Evolutionary conservation across 495 filamentous ascomycete genomes (phyloP).

Genomic region (Jackrogersella multiformis): DNA sequence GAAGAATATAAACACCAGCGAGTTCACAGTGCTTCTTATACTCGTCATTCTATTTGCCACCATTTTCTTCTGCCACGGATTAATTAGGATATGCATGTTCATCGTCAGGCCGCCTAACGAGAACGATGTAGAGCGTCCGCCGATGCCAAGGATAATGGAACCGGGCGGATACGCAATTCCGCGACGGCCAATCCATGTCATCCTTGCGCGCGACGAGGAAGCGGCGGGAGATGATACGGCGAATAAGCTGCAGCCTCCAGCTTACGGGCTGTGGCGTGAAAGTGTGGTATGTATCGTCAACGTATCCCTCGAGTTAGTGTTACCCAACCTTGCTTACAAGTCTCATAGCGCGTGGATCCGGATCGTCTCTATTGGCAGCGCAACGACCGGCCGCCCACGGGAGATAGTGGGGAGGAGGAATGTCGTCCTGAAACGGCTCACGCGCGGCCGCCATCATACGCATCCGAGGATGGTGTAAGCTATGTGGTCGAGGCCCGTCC

Average conservation of each 20-base stretch:
- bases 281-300: conserved; percentile 73
- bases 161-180: conserved; percentile 69
- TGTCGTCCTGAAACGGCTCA: conserved; percentile 32
- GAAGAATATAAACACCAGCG: conserved; percentile 62
- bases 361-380: conserved; percentile 82
- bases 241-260: conserved; percentile 75
- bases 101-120: conserved; percentile 53
- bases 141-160: conserved; percentile 54
- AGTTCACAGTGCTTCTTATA: conserved; percentile 79
- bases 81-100: conserved; percentile 76
- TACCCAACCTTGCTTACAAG: conserved; percentile 30
- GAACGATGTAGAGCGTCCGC: conserved; percentile 42
- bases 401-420: conserved; percentile 28
- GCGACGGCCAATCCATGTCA: conserved; percentile 67
- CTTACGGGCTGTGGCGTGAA: conserved; percentile 86
- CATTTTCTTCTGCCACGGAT: conserved; percentile 80
- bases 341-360: conserved; percentile 73
- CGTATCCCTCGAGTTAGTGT: neutral
- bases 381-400: conserved; percentile 52
- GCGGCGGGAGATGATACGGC: conserved; percentile 60
- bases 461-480: conserved; percentile 73
- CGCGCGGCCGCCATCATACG: conserved; percentile 72
- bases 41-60: conserved; percentile 75
- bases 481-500: conserved; percentile 72
- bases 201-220: conserved; percentile 71